Base-by-base conservation (phyloP, 805 yeast genomes). In the Priceomyces fermenticarens region DNA sequence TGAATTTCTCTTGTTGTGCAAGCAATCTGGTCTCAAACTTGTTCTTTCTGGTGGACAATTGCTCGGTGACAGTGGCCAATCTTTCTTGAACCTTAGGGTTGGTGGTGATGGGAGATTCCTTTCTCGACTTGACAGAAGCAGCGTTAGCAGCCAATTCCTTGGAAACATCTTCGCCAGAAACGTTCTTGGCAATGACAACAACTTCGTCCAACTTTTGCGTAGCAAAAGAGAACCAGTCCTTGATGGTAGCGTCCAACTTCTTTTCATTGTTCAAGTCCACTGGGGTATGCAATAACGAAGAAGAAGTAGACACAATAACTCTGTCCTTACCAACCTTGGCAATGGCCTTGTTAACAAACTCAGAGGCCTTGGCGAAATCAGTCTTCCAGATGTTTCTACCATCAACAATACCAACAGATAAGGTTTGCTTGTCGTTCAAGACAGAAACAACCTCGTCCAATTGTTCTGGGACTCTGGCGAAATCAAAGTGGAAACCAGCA, bases 341-440 rank as follows among this genome's bases (percentile, higher is more conserved):
- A 62, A 88, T 77, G 57, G 96, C 97, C 70, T 80, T 77, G 66
- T 84, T 75, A 58, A 88, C 95, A 51, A 85, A 65, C 50, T 72
- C 86, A 63, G 89, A 73, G 54, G 99, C 95, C 73, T 82, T 81
- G 62, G 93, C 68, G 63, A 85, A 88, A 78, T 93, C 85, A 70
- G 95, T 85, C 82, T 93, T 93, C 99, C 99, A 93, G 75, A 93
- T 88, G 84, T 93, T 93, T 82, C 99, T 89, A 75, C 99, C 99
- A 62, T 89, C 95, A 62, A 93, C 90, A 59, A 93, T 80, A 88
- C 99, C 99, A 53, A 85, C 96, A 48, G 98, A 91, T 63, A 93
- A 77, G 50, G 77, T 73, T 78, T 93, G 96, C 52, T 80, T 72
- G 50, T 73, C 78, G 53, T 76, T 65, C 45, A 91, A 72, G 60